Evolutionary conservation across 2,329 filamentous ascomycete genomes (phyloP), one percentile per base, ranked within the genome.

Genomic region (Gyromitra esculenta): DNA sequence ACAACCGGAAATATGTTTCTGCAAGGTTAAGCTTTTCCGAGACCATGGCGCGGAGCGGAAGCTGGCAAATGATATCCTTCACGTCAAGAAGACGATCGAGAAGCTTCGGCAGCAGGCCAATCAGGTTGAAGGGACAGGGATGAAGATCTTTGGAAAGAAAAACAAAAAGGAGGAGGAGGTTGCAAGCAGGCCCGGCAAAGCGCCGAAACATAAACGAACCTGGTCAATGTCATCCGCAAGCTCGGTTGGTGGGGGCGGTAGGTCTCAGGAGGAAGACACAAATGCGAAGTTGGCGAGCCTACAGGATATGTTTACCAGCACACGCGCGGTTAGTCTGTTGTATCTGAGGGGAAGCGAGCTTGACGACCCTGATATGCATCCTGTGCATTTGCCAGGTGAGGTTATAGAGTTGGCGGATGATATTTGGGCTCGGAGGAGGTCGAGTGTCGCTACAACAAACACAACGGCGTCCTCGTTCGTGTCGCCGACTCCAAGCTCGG

Each of bases 41-140:
- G 95, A 98, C 82, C 96, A 98, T 81, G 95, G 95, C 31, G 96
- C 96, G 0, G 95, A 98, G 83, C 90, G 95, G 65, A 98, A 98
- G 83, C 87, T 98, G 0, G 94, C 94, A 15, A 98, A 98, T 82
- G 95, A 98, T 80, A 89, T 97, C 7, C 92, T 93, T 0, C 95
- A 98, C 81, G 92, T 98, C 79, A 97, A 96, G 84, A 98, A 97
- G 85, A 93, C 92, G 0, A 97, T 98, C 80, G 95, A 97, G 82
- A 98, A 97, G 84, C 85, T 97, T 60, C 96, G 96, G 83, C 94
- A 97, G 82, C 95, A 97, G 82, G 96, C 97, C 76, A 87, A 91
- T 0, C 94, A 97, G 81, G 88, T 89, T 0, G 90, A 91, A 81
- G 78, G 80, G 5, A 90, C 86, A 65, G 89, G 90, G 0, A 86